Percentiles rank a stretch among this genome's conserved stretches.
These are phyloP conservation scores for Citrus unshiu DNA, from an alignment of 345 rosid genomes.

Conservation along the genomic window DNA sequence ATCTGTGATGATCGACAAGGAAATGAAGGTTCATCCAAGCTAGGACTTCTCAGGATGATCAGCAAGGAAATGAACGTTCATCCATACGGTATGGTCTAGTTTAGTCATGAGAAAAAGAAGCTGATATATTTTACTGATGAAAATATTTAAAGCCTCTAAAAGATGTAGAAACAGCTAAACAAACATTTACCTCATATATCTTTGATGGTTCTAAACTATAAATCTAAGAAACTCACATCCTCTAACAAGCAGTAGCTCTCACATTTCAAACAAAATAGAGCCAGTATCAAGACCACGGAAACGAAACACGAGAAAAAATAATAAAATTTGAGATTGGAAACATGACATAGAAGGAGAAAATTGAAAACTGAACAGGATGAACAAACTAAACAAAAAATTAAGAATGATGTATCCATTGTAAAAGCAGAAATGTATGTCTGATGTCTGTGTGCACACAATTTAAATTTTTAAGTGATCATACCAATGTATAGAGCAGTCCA, in stretches of 20 bases:
- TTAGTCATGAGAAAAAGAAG: conserved; percentile 5
- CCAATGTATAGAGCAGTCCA: conserved; percentile 83
- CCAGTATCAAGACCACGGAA: background rate
- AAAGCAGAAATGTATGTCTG: background rate
- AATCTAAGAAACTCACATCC: background rate
- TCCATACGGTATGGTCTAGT: background rate
- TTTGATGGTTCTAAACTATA: background rate
- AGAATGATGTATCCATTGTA: background rate
- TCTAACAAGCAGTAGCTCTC: background rate
- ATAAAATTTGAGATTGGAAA: background rate
- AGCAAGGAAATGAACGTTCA: background rate
- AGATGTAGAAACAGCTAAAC: background rate
- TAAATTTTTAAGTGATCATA: conserved; percentile 24
- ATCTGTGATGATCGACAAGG: background rate
- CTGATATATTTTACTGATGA: background rate
- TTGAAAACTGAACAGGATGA: background rate
- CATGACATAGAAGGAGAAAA: background rate
- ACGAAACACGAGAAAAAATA: background rate
- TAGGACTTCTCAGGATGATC: background rate
- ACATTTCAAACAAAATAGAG: background rate
- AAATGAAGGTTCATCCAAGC: background rate
- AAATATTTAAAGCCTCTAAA: background rate
- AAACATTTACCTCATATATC: background rate
- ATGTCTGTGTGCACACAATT: background rate
- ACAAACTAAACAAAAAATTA: background rate